A percentile compares a stretch with the other conserved stretches of the same genome.
phyloP scores from a whole-genome alignment of 1,139 yeast genomes.

The Yamadazyma conglobata region DNA sequence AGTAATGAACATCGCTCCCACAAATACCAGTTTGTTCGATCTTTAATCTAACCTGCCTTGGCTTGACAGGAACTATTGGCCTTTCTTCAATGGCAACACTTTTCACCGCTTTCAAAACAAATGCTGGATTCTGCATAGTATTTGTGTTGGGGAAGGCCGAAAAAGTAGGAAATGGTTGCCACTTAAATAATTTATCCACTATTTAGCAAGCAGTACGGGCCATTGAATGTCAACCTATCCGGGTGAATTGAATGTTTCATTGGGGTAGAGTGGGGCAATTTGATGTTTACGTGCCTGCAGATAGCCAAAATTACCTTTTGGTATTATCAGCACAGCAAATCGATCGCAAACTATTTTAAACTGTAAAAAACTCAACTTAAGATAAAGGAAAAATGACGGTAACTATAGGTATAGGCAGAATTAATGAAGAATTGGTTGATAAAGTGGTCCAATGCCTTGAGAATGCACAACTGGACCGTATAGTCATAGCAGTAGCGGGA shows the following conservation, averaged over 20 bases:
- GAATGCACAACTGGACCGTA: conserved; percentile 21
- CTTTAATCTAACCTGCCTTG: conserved; percentile 14
- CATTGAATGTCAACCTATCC: too few species aligned
- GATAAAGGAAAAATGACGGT: conserved; percentile 5
- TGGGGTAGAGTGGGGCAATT: too few species aligned
- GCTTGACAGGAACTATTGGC: conserved; percentile 37
- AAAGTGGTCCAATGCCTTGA: conserved; percentile 1
- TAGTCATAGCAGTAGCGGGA: conserved; percentile 62
- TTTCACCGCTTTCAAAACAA: conserved; percentile 56
- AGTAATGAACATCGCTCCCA: conserved; percentile 85
- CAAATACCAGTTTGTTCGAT: conserved; percentile 67
- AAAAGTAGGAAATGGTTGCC: too few species aligned
- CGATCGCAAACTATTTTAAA: too few species aligned
- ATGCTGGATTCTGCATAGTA: conserved; percentile 47
- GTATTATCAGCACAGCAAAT: too few species aligned
- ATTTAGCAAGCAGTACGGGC: too few species aligned
- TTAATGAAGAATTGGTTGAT: conserved; percentile 1
- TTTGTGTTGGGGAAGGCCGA: too few species aligned
- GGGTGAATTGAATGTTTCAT: too few species aligned
- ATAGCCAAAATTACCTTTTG: too few species aligned
- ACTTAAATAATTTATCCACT: too few species aligned
- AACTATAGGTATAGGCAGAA: neutral
- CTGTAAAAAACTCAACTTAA: too few species aligned
- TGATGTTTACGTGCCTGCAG: too few species aligned
- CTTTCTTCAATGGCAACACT: conserved; percentile 59